Evolutionary conservation across 768 basidiomycete genomes (phyloP), one percentile per base, ranked within the genome.

Genomic region (Solioccasus polychromus): DNA sequence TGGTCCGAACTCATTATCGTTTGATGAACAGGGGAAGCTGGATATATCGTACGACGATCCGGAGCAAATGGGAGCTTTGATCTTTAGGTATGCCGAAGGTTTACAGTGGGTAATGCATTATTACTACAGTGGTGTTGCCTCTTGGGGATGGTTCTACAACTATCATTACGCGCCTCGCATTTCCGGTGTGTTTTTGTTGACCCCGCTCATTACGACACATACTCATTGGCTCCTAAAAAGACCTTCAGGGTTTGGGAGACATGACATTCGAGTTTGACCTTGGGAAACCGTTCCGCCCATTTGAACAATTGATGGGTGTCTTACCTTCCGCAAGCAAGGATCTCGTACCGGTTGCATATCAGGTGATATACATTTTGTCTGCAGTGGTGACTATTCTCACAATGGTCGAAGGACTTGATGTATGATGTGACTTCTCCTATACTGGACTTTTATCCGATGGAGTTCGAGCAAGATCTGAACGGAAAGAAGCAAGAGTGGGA

Each of bases 401-500:
- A 18, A 18, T 7, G 3, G 1, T 28, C 15, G 19, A 55, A 94
- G 91, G 92, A 96, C 53, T 71, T 98, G 35, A 96, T 98, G 95
- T 82, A 74, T 51, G 82, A 85, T 52, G 67, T 80, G 2, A 83
- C 77, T 50, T 98, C 95, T 3, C 79, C 91, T 0, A 96, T 99
- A 55, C 63, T 91, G 38, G 91, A 95, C 60, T 98, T 98, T 71
- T 99, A 99, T 63, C 96, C 96, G 3, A 53, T 73, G 14, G 84
- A 92, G 42, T 98, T 98, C 54, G 92, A 91, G 53, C 82, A 79
- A 53, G 96, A 99, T 69, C 68, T 96, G 61, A 98, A 99, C 55
- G 96, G 96, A 25, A 99, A 99, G 78, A 98, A 93, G 64, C 85
- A 88, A 55, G 95, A 97, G 20, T 99, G 96, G 96, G 96, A 99